Evolutionary conservation across 495 filamentous ascomycete species (phyloP).

Genomic region (Podospora comata): DNA sequence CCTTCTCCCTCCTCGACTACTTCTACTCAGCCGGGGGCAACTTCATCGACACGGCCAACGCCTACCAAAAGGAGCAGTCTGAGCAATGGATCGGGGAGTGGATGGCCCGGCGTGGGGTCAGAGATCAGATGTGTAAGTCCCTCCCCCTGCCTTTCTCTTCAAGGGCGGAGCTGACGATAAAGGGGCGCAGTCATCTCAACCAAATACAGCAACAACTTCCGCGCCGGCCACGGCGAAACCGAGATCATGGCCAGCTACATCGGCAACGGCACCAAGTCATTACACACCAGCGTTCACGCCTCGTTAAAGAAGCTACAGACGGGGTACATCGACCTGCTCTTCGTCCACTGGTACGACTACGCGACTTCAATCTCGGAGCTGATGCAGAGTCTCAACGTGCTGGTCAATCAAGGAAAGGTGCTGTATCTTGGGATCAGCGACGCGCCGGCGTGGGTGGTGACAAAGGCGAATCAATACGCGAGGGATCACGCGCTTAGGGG

Average conservation of each 20-base stretch:
- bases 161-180: no score
- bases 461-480: constrained; percentile 58
- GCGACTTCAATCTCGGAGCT: constrained; percentile 58
- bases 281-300: constrained; percentile 54
- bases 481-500: constrained; percentile 57
- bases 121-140: constrained; percentile 33
- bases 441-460: constrained; percentile 62
- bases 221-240: constrained; percentile 28
- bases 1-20: constrained; percentile 8
- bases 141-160: no score
- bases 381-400: constrained; percentile 57
- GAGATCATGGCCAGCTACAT: constrained; percentile 55
- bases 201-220: constrained; percentile 59
- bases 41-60: constrained; percentile 73
- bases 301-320: constrained; percentile 62
- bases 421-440: constrained; percentile 63
- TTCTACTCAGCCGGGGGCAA: constrained; percentile 49
- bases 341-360: constrained; percentile 63
- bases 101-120: constrained; percentile 51
- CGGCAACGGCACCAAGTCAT: constrained; percentile 48
- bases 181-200: constrained; percentile 58
- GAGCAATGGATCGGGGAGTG: constrained; percentile 76
- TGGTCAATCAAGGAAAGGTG: constrained; percentile 58
- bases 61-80: constrained; percentile 65
- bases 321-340: constrained; percentile 61